These are phyloP conservation scores for Gnomoniopsis sp. DNA, from an alignment of 2,329 filamentous ascomycete species.

Conservation along the genomic window DNA sequence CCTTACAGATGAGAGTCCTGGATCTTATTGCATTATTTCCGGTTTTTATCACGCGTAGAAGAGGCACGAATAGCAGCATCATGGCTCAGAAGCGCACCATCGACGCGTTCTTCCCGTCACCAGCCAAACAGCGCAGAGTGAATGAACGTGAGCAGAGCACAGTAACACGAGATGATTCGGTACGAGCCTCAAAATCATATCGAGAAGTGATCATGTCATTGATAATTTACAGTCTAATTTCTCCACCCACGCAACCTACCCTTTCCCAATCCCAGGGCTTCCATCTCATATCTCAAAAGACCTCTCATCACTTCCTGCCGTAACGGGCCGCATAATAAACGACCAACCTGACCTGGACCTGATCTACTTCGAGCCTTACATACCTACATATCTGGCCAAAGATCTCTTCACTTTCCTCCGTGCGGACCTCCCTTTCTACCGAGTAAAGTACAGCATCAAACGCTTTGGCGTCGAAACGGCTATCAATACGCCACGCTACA, in stretches of 20 bases:
- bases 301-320: constrained; percentile 44
- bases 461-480: constrained; percentile 60
- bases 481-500: constrained; percentile 55
- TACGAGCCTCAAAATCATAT: neutral
- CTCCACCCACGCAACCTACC: constrained; percentile 45
- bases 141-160: constrained; percentile 8
- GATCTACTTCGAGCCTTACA: constrained; percentile 72
- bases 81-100: constrained; percentile 58
- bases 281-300: constrained; percentile 35
- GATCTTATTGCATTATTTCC: too few species aligned
- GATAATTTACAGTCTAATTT: constrained; percentile 20
- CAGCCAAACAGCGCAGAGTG: constrained; percentile 34
- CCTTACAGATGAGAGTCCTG: neutral
- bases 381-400: constrained; percentile 52
- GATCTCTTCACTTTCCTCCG: constrained; percentile 70
- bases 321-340: constrained; percentile 54
- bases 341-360: constrained; percentile 70
- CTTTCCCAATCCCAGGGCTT: constrained; percentile 46
- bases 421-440: constrained; percentile 69
- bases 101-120: constrained; percentile 63
- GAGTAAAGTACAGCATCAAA: constrained; percentile 70
- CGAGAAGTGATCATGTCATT: constrained; percentile 1
- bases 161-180: neutral
- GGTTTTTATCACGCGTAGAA: neutral
- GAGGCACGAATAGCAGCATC: neutral